phyloP scores from a whole-genome alignment of 306 rosid species.

The Dryas octopetala region DNA sequence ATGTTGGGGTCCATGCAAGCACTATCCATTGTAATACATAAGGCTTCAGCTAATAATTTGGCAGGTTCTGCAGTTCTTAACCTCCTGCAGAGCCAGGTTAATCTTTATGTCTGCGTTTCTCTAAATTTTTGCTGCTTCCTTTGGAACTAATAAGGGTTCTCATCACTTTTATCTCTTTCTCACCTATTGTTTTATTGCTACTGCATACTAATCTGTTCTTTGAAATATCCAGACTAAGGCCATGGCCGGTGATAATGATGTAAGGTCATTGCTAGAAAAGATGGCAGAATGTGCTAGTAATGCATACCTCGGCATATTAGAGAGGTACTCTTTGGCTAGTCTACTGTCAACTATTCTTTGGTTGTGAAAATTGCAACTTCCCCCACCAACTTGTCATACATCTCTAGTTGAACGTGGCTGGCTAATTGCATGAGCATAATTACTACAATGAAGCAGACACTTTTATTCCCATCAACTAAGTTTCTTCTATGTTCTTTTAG shows the following conservation, averaged over 20 bases:
- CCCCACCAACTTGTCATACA: too few species aligned
- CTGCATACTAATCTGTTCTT: background rate
- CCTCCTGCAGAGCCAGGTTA: conserved; percentile 94
- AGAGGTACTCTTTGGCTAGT: too few species aligned
- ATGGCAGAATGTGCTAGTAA: conserved; percentile 91
- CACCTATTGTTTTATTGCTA: background rate
- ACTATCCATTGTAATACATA: conserved; percentile 70
- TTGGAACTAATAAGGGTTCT: conserved; percentile 1
- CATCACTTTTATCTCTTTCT: background rate
- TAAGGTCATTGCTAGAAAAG: conserved; percentile 88
- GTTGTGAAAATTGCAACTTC: too few species aligned
- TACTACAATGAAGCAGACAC: too few species aligned
- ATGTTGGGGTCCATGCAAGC: conserved; percentile 94
- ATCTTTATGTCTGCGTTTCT: conserved; percentile 1
- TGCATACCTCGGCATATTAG: conserved; percentile 85
- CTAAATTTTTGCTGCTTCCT: conserved; percentile 13
- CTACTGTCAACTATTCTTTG: too few species aligned
- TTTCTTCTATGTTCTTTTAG: background rate
- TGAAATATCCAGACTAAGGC: conserved; percentile 79
- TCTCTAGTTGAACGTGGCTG: too few species aligned
- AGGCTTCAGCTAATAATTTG: conserved; percentile 70
- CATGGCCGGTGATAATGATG: conserved; percentile 94
- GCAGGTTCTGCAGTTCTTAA: conserved; percentile 94
- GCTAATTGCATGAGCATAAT: too few species aligned
- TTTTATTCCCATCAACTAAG: background rate